Conservation (phyloP, 2,329 filamentous ascomycete species). For the Blumeria hordei region DNA sequence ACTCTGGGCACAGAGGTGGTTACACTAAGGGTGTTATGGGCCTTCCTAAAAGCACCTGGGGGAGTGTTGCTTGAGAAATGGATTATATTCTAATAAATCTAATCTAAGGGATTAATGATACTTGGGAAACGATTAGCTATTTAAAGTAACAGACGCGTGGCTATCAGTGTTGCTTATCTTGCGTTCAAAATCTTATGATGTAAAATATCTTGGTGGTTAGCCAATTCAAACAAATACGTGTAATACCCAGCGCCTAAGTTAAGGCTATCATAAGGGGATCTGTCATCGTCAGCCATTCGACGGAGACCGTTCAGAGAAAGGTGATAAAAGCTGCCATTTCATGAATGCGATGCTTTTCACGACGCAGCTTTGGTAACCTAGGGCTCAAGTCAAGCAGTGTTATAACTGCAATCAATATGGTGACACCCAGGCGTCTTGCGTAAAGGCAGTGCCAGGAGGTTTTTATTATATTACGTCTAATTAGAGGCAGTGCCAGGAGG, state of each 20-base stretch:
- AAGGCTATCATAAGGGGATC: not conserved
- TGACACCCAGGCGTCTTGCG: not conserved
- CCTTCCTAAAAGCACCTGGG: no score
- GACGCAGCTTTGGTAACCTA: not conserved
- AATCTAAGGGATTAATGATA: no score
- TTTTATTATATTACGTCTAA: no score
- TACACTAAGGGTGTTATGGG: not conserved
- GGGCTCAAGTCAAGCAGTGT: not conserved
- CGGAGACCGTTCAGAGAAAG: not conserved
- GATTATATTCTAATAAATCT: no score
- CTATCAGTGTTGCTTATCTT: no score
- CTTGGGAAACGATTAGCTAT: no score
- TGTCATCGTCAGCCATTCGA: not conserved
- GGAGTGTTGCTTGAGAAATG: no score
- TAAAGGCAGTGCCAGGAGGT: not conserved
- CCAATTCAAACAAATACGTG: no score
- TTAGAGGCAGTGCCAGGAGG: not conserved
- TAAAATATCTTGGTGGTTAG: no score
- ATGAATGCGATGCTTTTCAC: not conserved
- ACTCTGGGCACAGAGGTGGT: not conserved
- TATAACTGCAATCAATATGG: not conserved
- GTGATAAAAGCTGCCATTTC: not conserved
- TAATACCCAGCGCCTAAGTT: no score
- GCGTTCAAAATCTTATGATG: no score
- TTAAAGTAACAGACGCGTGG: no score